Evolutionary conservation across 106 monocot genomes (phyloP).

Genomic region (Vanilla planifolia): DNA sequence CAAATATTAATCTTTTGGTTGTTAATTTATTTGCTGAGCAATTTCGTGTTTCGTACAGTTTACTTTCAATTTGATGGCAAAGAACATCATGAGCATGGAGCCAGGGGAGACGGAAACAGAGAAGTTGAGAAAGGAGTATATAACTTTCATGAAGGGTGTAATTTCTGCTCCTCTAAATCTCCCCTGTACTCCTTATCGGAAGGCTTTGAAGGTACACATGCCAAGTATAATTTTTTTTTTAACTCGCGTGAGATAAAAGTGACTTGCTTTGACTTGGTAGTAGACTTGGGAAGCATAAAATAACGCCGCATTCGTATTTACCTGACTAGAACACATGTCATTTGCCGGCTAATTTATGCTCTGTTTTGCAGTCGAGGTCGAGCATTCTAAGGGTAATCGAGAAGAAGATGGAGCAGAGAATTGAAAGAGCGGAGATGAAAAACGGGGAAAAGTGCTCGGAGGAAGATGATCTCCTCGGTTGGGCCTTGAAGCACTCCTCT

Average conservation of each 20-base stretch:
- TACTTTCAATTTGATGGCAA: constrained; percentile 59
- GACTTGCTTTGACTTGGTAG: not conserved
- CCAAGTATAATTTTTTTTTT: no score
- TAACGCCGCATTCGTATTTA: not conserved
- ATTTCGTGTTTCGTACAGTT: constrained; percentile 27
- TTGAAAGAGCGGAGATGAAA: not conserved
- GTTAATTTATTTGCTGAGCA: not conserved
- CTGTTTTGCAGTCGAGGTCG: constrained; percentile 51
- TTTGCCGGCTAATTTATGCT: not conserved
- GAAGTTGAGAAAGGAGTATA: constrained; percentile 30
- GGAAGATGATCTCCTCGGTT: constrained; percentile 64
- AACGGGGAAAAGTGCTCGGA: no score
- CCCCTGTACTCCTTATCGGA: constrained; percentile 47
- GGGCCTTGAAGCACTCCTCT: constrained; percentile 61
- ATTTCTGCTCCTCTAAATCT: constrained; percentile 42
- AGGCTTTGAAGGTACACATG: constrained; percentile 39
- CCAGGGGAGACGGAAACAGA: constrained; percentile 31
- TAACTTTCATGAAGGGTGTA: constrained; percentile 55
- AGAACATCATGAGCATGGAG: constrained; percentile 43
- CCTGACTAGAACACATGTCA: constrained; percentile 5
- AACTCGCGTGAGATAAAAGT: not conserved
- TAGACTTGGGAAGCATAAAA: not conserved
- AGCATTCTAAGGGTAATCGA: constrained; percentile 67
- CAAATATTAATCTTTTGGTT: no score
- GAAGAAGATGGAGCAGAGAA: constrained; percentile 63